Evolutionary conservation across 192 early-diverging fungal genomes (phyloP).

Genomic region (Jimgerdemannia lactiflua): DNA sequence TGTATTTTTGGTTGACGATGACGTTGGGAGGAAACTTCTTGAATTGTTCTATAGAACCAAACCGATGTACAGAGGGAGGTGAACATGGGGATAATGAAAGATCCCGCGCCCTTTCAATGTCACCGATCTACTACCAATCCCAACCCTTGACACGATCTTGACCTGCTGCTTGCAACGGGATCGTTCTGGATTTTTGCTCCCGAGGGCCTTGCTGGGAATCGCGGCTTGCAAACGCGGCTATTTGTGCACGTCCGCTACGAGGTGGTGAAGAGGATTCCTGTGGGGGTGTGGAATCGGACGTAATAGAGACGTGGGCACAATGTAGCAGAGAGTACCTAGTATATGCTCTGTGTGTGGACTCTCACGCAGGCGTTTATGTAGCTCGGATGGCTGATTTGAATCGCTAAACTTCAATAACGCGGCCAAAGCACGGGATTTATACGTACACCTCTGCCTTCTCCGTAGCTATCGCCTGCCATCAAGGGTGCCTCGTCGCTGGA

Average conservation of each 20-base stretch:
- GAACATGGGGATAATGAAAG: conserved; percentile 1
- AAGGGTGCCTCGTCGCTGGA: background rate
- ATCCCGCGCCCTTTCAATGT: background rate
- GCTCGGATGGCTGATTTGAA: too few relatives aligned
- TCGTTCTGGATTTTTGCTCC: conserved; percentile 4
- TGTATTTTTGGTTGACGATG: conserved; percentile 88
- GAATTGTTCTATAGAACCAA: conserved; percentile 32
- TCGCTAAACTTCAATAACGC: too few relatives aligned
- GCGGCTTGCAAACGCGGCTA: background rate
- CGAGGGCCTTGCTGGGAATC: background rate
- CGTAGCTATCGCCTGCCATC: background rate
- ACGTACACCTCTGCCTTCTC: background rate
- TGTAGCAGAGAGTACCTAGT: too few relatives aligned
- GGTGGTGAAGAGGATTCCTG: background rate
- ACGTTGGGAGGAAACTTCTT: conserved; percentile 75
- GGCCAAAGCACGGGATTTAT: too few relatives aligned
- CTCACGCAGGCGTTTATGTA: too few relatives aligned
- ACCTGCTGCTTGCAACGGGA: background rate
- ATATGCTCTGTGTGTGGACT: too few relatives aligned
- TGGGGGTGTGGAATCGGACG: too few relatives aligned
- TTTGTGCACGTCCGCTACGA: background rate
- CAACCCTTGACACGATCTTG: background rate
- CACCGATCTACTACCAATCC: background rate
- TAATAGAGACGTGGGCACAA: too few relatives aligned
- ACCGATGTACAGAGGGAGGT: background rate